A percentile compares a stretch with the other conserved stretches of the same genome.
Evolutionary conservation across 768 basidiomycete genomes (phyloP).

Genomic region (Polyporus arcularius): DNA sequence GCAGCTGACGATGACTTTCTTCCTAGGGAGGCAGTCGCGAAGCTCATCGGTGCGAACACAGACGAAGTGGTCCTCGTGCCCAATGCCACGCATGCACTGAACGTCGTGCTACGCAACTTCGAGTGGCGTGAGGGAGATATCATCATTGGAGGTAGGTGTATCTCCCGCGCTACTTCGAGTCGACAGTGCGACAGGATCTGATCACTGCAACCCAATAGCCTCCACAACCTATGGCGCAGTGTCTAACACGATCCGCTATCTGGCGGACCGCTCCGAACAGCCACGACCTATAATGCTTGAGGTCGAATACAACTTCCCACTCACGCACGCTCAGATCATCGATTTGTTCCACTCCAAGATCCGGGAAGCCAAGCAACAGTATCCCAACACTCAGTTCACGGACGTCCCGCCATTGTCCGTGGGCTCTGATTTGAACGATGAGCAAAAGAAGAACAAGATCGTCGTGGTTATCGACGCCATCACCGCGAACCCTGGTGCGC

Average conservation of each 20-base stretch:
- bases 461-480: conserved; percentile 74
- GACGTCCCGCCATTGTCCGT: conserved; percentile 18
- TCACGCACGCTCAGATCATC: conserved; percentile 56
- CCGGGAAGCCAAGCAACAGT: conserved; percentile 27
- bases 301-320: conserved; percentile 54
- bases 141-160: conserved; percentile 42
- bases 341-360: conserved; percentile 44
- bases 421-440: neutral
- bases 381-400: conserved; percentile 13
- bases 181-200: neutral
- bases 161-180: neutral
- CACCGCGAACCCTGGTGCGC: conserved; percentile 57
- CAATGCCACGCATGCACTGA: conserved; percentile 66
- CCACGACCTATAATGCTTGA: conserved; percentile 53
- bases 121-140: conserved; percentile 69
- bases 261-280: conserved; percentile 47
- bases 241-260: conserved; percentile 48
- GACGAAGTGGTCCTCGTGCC: conserved; percentile 60
- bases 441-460: conserved; percentile 42
- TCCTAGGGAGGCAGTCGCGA: conserved; percentile 48
- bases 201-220: conserved; percentile 8
- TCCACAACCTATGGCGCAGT: conserved; percentile 57
- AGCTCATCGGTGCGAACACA: conserved; percentile 48
- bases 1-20: conserved; percentile 22
- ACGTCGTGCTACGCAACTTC: conserved; percentile 68